Percentiles rank a stretch among this genome's conserved stretches.
These are phyloP conservation scores for Calonectria pseudoturangicola DNA, from an alignment of 2,329 filamentous ascomycete genomes.

Conservation along the genomic window DNA sequence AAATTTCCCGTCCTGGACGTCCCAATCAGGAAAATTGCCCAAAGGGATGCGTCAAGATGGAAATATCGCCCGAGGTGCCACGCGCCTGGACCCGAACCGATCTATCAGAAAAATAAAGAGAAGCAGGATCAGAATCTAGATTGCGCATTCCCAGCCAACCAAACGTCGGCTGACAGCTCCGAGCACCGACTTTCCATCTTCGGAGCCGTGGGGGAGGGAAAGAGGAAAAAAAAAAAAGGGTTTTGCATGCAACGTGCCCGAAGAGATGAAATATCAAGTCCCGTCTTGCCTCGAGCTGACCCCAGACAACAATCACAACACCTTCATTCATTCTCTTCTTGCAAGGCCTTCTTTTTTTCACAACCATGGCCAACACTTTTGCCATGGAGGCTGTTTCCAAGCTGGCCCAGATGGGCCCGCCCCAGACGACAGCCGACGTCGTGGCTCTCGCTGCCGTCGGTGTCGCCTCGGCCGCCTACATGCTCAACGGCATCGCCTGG, in stretches of 20 bases:
- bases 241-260: neutral
- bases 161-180: neutral
- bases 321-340: neutral
- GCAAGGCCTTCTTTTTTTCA: slow-evolving; percentile 19
- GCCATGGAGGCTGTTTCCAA: slow-evolving; percentile 45
- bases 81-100: neutral
- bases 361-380: slow-evolving; percentile 48
- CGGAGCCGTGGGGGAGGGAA: slow-evolving; percentile 25
- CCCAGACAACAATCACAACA: neutral
- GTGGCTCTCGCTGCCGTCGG: slow-evolving; percentile 53
- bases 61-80: slow-evolving; percentile 11
- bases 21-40: slow-evolving; percentile 14
- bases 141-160: slow-evolving; percentile 19
- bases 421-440: slow-evolving; percentile 50
- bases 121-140: slow-evolving; percentile 19
- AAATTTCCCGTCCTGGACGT: slow-evolving; percentile 21
- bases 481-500: slow-evolving; percentile 66
- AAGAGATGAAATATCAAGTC: slow-evolving; percentile 42
- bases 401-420: slow-evolving; percentile 48
- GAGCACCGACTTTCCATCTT: slow-evolving; percentile 39
- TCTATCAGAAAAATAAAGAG: neutral
- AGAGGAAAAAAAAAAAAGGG: too few relatives aligned
- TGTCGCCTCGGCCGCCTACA: slow-evolving; percentile 57
- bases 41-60: neutral
- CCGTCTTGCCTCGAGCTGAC: neutral